phyloP scores from a whole-genome alignment of 345 rosid genomes.

The Sonneratia caseolaris region DNA sequence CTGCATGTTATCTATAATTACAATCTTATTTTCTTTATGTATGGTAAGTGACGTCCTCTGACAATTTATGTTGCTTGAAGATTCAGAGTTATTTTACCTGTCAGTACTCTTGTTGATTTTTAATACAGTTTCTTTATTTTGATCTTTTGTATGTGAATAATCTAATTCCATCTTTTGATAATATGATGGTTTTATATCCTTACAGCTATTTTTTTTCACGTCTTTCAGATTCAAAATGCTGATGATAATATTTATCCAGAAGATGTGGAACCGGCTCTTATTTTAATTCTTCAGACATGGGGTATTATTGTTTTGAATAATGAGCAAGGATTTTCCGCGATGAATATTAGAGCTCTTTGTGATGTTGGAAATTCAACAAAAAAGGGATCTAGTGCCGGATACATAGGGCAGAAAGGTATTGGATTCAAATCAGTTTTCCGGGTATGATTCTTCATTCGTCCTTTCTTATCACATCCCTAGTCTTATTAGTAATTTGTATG shows the following conservation, averaged over 20 bases:
- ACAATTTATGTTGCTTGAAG: not conserved
- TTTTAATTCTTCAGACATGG: conserved; percentile 70
- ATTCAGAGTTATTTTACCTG: not conserved
- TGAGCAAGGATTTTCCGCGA: conserved; percentile 76
- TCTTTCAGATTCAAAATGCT: conserved; percentile 93
- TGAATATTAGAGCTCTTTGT: conserved; percentile 86
- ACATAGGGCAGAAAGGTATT: conserved; percentile 96
- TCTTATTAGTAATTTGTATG: not conserved
- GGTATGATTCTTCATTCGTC: conserved; percentile 30
- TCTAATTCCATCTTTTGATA: not conserved
- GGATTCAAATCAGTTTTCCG: conserved; percentile 98
- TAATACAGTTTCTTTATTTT: not conserved
- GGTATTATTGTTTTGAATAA: conserved; percentile 72
- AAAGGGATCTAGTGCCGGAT: conserved; percentile 68
- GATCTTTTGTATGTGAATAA: not conserved
- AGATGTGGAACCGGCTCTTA: conserved; percentile 66
- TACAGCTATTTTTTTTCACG: not conserved
- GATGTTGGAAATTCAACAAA: conserved; percentile 96
- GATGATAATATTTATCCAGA: conserved; percentile 81
- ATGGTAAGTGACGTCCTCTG: not conserved
- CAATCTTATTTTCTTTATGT: not conserved
- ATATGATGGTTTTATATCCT: not conserved
- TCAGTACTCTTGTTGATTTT: no score
- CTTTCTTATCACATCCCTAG: conserved; percentile 7
- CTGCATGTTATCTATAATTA: no score